Conservation (phyloP, 2,329 filamentous ascomycete genomes). For the Ophiocordyceps camponoti-floridani region DNA sequence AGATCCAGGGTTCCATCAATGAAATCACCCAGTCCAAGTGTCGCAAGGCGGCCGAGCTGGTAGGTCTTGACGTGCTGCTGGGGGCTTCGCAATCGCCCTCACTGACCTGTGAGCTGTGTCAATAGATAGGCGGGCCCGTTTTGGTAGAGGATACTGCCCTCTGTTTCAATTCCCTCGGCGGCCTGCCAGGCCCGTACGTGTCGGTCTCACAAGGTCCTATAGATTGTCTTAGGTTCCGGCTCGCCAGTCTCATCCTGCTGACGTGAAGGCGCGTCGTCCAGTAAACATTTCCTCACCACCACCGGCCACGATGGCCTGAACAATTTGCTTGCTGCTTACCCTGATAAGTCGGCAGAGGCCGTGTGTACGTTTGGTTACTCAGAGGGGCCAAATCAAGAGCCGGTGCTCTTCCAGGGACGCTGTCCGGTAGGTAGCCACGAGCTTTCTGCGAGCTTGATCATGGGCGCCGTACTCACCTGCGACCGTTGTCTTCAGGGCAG, state of each 20-base stretch:
- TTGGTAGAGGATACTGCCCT: conserved; percentile 92
- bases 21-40: conserved; percentile 85
- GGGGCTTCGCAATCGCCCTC: background rate
- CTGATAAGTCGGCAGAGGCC: conserved; percentile 80
- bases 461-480: background rate
- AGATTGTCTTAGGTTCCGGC: conserved; percentile 3
- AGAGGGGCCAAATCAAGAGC: conserved; percentile 65
- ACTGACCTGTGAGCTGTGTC: too few relatives aligned
- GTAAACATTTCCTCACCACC: conserved; percentile 83
- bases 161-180: conserved; percentile 77
- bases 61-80: conserved; percentile 17
- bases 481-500: conserved; percentile 31
- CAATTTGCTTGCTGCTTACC: conserved; percentile 73
- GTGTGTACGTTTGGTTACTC: conserved; percentile 94
- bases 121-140: conserved; percentile 65
- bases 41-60: conserved; percentile 58
- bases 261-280: conserved; percentile 17
- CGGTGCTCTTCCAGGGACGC: conserved; percentile 78
- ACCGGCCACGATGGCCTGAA: conserved; percentile 77
- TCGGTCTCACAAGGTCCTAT: conserved; percentile 14
- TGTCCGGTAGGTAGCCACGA: conserved; percentile 44
- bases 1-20: conserved; percentile 84
- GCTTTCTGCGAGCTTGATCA: background rate
- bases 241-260: background rate
- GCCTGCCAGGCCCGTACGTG: conserved; percentile 95